These are phyloP conservation scores for Rhodotorula paludigena DNA, from an alignment of 768 basidiomycete species.

Conservation along the genomic window DNA sequence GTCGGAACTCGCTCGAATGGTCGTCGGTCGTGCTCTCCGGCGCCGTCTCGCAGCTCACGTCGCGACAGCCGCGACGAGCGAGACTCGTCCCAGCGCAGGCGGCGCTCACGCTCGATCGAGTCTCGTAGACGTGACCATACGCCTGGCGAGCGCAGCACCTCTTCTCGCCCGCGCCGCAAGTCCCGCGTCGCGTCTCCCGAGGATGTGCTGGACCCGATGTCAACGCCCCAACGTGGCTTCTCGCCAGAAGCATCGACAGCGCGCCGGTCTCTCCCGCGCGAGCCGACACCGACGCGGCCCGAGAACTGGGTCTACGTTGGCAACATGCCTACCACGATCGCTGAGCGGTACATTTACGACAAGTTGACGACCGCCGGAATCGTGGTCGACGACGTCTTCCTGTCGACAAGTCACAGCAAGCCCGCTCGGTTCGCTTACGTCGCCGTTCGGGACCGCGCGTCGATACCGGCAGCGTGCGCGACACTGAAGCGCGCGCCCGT, in stretches of 20 bases:
- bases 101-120: too few relatives aligned
- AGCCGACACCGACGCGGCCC: too few relatives aligned
- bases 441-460: not conserved
- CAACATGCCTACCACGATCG: not conserved
- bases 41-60: too few relatives aligned
- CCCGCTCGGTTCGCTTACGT: not conserved
- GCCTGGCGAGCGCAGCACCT: too few relatives aligned
- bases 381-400: constrained; percentile 2
- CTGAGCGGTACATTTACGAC: not conserved
- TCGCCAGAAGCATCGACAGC: not conserved
- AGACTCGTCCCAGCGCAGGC: too few relatives aligned
- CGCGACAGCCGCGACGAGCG: too few relatives aligned
- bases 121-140: too few relatives aligned
- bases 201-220: too few relatives aligned
- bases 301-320: not conserved
- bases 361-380: not conserved
- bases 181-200: not conserved
- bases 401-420: not conserved
- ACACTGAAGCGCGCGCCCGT: not conserved
- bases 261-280: too few relatives aligned
- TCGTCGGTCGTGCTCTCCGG: too few relatives aligned
- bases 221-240: not conserved
- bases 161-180: too few relatives aligned
- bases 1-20: too few relatives aligned
- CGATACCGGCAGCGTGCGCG: fast-evolving